These are phyloP conservation scores for Sugiyamaella qingdaonensis DNA, from an alignment of 805 yeast genomes.

Conservation along the genomic window DNA sequence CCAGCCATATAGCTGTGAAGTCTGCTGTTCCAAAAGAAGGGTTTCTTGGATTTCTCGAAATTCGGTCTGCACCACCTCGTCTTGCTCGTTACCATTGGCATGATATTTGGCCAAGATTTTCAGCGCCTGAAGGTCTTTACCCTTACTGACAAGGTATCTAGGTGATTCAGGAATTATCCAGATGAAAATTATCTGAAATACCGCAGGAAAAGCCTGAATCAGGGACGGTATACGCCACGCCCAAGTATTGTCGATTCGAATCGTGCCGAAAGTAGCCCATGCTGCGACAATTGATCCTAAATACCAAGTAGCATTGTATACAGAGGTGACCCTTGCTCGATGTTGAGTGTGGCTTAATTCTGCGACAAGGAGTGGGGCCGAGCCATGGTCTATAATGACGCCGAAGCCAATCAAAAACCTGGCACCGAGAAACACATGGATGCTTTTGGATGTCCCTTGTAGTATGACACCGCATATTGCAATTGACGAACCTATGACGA, in stretches of 20 bases:
- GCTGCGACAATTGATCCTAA: constrained; percentile 72
- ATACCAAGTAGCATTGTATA: constrained; percentile 63
- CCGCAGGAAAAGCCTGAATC: constrained; percentile 57
- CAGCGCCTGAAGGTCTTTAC: constrained; percentile 55
- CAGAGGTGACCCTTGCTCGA: constrained; percentile 58
- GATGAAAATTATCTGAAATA: constrained; percentile 48
- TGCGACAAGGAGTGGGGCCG: constrained; percentile 72
- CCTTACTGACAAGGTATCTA: constrained; percentile 69
- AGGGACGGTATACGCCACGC: constrained; percentile 78
- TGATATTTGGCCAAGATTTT: constrained; percentile 31
- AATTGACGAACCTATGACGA: constrained; percentile 50
- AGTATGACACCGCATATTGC: constrained; percentile 57
- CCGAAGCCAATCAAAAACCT: constrained; percentile 70
- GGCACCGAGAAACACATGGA: constrained; percentile 65
- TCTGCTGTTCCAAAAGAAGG: constrained; percentile 21
- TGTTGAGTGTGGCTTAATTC: constrained; percentile 62
- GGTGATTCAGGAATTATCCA: constrained; percentile 84
- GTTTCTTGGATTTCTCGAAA: constrained; percentile 22
- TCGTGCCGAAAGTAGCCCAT: constrained; percentile 63
- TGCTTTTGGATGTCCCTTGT: constrained; percentile 38
- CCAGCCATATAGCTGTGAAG: constrained; percentile 15
- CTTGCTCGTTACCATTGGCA: constrained; percentile 25
- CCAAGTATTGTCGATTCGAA: constrained; percentile 23
- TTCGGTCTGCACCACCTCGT: constrained; percentile 25
- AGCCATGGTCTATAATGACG: constrained; percentile 71